Percentiles rank a stretch among this genome's conserved stretches.
Evolutionary conservation across 139 green algal species (phyloP).

Genomic region (Volvox africanus): DNA sequence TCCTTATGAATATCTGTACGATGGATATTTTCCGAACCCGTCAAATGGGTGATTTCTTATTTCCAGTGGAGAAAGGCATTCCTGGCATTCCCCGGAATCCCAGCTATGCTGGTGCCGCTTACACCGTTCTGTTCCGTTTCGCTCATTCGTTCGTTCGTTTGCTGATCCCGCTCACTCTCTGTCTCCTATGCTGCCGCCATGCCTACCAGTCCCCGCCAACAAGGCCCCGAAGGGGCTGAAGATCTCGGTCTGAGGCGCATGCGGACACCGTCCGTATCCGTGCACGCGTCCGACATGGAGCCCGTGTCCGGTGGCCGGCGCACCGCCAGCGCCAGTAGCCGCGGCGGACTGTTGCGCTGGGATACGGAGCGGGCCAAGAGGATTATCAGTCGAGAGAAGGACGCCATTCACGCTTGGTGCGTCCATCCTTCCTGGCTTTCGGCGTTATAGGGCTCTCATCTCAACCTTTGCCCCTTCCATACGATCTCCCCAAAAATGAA

Average conservation of each 20-base stretch:
- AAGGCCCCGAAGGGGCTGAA: neutral
- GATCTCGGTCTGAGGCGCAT: conserved; percentile 20
- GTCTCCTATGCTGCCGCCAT: too few species aligned
- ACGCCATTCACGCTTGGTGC: conserved; percentile 33
- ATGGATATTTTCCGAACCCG: too few species aligned
- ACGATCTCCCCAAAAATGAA: too few species aligned
- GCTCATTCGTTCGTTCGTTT: too few species aligned
- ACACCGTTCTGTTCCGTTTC: too few species aligned
- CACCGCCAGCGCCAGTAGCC: conserved; percentile 38
- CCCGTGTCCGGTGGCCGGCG: neutral
- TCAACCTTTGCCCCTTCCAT: neutral
- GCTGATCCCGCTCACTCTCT: too few species aligned
- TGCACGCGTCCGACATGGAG: conserved; percentile 36
- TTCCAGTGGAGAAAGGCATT: too few species aligned
- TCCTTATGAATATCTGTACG: too few species aligned
- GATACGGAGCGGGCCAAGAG: conserved; percentile 45
- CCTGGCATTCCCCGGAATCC: too few species aligned
- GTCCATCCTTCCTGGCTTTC: neutral
- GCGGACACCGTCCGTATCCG: conserved; percentile 19
- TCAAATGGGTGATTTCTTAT: too few species aligned
- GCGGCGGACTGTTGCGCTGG: conserved; percentile 16
- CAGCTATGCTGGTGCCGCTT: too few species aligned
- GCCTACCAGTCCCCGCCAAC: too few species aligned
- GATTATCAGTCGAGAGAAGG: conserved; percentile 44
- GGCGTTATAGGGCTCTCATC: neutral